These are phyloP conservation scores for Exserohilum turcica DNA, from an alignment of 2,329 filamentous ascomycete species.

Conservation along the genomic window DNA sequence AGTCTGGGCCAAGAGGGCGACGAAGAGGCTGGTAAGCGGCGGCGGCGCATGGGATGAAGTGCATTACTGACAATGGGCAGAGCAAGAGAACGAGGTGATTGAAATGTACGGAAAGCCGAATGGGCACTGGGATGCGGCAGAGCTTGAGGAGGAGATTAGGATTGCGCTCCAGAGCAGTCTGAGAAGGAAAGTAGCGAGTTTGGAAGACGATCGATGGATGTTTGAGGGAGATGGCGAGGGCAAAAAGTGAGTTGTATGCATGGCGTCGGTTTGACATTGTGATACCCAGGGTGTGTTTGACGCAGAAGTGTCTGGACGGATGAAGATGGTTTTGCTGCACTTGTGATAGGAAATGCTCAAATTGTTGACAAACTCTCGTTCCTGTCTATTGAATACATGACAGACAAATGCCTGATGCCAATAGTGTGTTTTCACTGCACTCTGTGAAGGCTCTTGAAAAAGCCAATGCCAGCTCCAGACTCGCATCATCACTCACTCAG, in stretches of 20 bases:
- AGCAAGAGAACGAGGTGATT: slow-evolving; percentile 43
- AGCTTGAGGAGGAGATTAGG: slow-evolving; percentile 50
- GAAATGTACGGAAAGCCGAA: slow-evolving; percentile 39
- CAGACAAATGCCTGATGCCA: too few relatives aligned
- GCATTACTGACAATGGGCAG: slow-evolving; percentile 18
- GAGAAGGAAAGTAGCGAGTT: slow-evolving; percentile 70
- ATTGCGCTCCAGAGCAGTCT: slow-evolving; percentile 66
- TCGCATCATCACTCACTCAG: not conserved
- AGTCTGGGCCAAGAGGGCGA: slow-evolving; percentile 25
- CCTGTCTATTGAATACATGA: too few relatives aligned
- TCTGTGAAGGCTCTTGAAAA: too few relatives aligned
- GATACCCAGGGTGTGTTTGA: slow-evolving; percentile 7
- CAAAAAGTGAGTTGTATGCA: slow-evolving; percentile 13
- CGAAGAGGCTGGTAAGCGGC: slow-evolving; percentile 39
- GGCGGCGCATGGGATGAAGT: too few relatives aligned
- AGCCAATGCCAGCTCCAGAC: not conserved
- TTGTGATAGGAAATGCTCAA: not conserved
- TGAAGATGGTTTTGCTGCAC: not conserved
- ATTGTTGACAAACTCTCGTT: too few relatives aligned
- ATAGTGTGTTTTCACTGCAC: too few relatives aligned
- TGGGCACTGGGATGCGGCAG: slow-evolving; percentile 35
- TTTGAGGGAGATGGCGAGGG: slow-evolving; percentile 67
- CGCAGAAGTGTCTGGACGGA: too few relatives aligned
- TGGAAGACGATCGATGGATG: slow-evolving; percentile 91
- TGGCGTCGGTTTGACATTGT: not conserved